Conservation (phyloP, 2,329 filamentous ascomycete species). For the Fusarium cicatricum region DNA sequence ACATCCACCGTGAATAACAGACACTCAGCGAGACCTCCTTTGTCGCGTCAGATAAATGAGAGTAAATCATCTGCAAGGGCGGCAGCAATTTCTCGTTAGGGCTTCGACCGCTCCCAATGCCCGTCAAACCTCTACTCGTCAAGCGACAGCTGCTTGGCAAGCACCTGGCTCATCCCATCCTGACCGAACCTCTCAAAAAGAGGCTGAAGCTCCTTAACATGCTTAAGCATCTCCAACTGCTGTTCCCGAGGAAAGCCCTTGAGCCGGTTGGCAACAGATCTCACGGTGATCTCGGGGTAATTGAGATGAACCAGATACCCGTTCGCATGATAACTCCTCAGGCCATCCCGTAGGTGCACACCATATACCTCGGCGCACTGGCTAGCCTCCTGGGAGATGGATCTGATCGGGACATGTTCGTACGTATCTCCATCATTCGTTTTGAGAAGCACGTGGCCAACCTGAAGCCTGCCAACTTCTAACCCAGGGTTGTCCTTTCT, state of each 20-base stretch:
- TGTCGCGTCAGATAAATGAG: too few species aligned
- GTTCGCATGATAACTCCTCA: conserved; percentile 11
- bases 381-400: not conserved
- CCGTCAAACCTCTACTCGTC: not conserved
- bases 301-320: conserved; percentile 14
- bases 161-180: not conserved
- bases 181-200: not conserved
- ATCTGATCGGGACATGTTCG: not conserved
- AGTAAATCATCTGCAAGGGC: too few species aligned
- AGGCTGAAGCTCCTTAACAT: not conserved
- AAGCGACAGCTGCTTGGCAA: not conserved
- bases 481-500: conserved; percentile 9
- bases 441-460: not conserved
- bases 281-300: conserved; percentile 12
- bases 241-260: not conserved
- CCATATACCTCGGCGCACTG: not conserved
- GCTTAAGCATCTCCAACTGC: not conserved
- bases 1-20: too few species aligned
- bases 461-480: not conserved
- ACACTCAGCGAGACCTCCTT: too few species aligned
- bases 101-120: too few species aligned
- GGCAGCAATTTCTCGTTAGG: too few species aligned
- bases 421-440: not conserved
- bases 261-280: not conserved
- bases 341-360: conserved; percentile 7